Evolutionary conservation across 164 flowering plant species (phyloP).

Genomic region (Vitis labrusca): DNA sequence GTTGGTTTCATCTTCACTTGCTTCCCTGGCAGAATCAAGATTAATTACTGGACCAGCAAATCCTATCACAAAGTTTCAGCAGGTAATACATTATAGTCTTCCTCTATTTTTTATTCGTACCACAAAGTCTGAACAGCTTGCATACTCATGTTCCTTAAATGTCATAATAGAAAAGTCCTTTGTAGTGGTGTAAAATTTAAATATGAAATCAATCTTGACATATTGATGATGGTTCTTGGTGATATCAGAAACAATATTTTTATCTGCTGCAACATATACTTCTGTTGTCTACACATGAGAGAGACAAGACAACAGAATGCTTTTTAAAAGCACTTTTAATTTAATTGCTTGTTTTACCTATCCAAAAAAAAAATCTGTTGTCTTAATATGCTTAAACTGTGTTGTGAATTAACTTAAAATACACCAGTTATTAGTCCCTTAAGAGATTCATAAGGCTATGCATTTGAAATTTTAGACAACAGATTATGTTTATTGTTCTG

Average conservation of each 20-base stretch:
- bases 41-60: slow-evolving; percentile 33
- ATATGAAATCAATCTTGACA: background rate
- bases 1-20: slow-evolving; percentile 69
- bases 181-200: background rate
- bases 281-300: background rate
- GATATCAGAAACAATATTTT: background rate
- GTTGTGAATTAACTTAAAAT: no score
- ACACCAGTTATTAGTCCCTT: no score
- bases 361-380: no score
- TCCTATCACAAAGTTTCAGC: slow-evolving; percentile 50
- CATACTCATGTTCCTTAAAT: background rate
- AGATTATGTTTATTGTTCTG: background rate
- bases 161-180: background rate
- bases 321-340: no score
- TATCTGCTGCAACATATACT: background rate
- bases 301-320: no score
- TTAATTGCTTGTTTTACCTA: no score
- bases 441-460: background rate
- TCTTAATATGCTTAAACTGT: no score
- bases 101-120: background rate
- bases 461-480: background rate
- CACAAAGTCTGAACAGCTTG: background rate
- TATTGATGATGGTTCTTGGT: background rate
- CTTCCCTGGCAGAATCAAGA: slow-evolving; percentile 46
- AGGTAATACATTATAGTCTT: slow-evolving; percentile 44